phyloP scores from a whole-genome alignment of 345 rosid genomes.

The Gossypium anomalum region DNA sequence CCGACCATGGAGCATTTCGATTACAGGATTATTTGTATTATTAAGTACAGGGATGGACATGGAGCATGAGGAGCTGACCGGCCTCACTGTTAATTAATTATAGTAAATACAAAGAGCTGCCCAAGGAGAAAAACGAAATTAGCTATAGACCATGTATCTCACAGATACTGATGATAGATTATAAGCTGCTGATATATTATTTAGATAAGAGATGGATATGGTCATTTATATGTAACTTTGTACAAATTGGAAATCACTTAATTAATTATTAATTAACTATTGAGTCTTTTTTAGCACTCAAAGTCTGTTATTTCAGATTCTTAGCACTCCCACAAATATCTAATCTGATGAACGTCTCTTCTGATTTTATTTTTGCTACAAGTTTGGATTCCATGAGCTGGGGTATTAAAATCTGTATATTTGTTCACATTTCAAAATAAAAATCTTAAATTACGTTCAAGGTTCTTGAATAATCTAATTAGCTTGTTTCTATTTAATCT shows the following conservation, averaged over 20 bases:
- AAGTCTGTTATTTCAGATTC: too few relatives aligned
- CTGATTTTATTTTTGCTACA: neutral
- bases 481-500: too few relatives aligned
- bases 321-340: too few relatives aligned
- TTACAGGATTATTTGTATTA: constrained; percentile 23
- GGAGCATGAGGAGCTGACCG: constrained; percentile 20
- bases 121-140: neutral
- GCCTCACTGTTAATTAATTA: constrained; percentile 28
- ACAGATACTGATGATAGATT: neutral
- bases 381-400: too few relatives aligned
- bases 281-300: neutral
- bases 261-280: neutral
- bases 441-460: too few relatives aligned
- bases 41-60: constrained; percentile 26
- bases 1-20: neutral
- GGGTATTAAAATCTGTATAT: too few relatives aligned
- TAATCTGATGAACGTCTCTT: neutral
- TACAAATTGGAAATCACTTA: neutral
- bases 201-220: neutral
- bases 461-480: too few relatives aligned
- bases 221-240: neutral
- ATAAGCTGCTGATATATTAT: neutral
- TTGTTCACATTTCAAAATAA: too few relatives aligned
- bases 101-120: constrained; percentile 20
- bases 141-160: neutral